phyloP scores from a whole-genome alignment of 1,284 basidiomycete species.

The Spongiforma sp. region DNA sequence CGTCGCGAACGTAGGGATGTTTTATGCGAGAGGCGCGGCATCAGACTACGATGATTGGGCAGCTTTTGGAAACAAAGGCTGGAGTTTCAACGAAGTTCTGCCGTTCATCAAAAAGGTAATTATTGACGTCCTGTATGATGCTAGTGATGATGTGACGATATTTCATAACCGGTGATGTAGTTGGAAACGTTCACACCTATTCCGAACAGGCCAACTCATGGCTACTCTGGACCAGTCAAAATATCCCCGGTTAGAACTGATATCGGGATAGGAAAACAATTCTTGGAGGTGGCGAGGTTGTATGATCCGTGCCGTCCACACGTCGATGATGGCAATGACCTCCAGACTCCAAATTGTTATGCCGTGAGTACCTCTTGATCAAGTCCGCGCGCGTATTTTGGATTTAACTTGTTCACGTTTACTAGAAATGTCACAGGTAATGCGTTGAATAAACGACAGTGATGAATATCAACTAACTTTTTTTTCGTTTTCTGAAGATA shows the following conservation, averaged over 20 bases:
- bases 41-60: constrained; percentile 68
- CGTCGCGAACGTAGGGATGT: constrained; percentile 44
- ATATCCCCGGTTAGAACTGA: constrained; percentile 47
- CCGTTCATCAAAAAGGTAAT: constrained; percentile 57
- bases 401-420: neutral
- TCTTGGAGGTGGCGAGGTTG: constrained; percentile 45
- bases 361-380: constrained; percentile 43
- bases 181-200: constrained; percentile 54
- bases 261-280: constrained; percentile 49
- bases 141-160: too few species aligned
- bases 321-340: constrained; percentile 51
- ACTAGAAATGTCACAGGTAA: constrained; percentile 17
- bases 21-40: constrained; percentile 58
- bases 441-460: too few species aligned
- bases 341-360: constrained; percentile 47
- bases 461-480: too few species aligned
- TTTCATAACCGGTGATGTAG: constrained; percentile 34
- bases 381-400: neutral
- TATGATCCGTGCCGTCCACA: constrained; percentile 50
- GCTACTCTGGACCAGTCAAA: constrained; percentile 57
- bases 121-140: too few species aligned
- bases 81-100: constrained; percentile 50
- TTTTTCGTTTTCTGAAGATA: constrained; percentile 42
- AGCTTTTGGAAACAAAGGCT: constrained; percentile 54
- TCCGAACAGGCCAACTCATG: constrained; percentile 46